Percentiles rank a stretch among this genome's conserved stretches.
phyloP scores from a whole-genome alignment of 164 flowering plant species.

The Annona squamosa region DNA sequence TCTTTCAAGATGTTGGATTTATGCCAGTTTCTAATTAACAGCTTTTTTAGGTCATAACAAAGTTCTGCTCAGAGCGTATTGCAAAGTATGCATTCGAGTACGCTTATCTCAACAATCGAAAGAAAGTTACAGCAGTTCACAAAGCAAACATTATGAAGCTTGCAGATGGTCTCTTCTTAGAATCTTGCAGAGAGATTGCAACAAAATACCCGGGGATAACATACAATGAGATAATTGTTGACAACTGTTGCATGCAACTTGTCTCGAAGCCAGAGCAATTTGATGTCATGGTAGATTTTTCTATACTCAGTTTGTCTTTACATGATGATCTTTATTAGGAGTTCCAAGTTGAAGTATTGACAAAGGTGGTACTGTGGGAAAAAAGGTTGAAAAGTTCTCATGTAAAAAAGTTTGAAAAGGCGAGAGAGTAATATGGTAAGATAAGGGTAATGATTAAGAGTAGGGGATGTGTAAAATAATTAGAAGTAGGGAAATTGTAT shows the following conservation, averaged over 20 bases:
- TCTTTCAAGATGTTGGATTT: neutral
- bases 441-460: too few species aligned
- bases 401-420: too few species aligned
- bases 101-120: constrained; percentile 85
- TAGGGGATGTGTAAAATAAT: too few species aligned
- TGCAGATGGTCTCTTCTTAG: constrained; percentile 89
- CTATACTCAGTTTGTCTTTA: neutral
- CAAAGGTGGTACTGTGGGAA: neutral
- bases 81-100: constrained; percentile 89
- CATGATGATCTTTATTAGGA: neutral
- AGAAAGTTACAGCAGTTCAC: constrained; percentile 92
- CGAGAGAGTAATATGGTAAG: too few species aligned
- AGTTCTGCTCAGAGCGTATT: constrained; percentile 92
- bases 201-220: constrained; percentile 72
- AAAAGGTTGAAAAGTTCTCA: too few species aligned
- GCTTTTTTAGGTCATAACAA: constrained; percentile 76
- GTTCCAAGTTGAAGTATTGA: neutral
- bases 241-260: constrained; percentile 97
- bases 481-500: too few species aligned
- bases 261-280: constrained; percentile 97
- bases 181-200: constrained; percentile 89
- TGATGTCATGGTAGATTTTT: constrained; percentile 79
- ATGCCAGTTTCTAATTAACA: constrained; percentile 10
- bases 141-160: constrained; percentile 98
- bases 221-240: constrained; percentile 88